Conservation (phyloP, 495 filamentous ascomycete genomes). For the Tuber calosporum region DNA sequence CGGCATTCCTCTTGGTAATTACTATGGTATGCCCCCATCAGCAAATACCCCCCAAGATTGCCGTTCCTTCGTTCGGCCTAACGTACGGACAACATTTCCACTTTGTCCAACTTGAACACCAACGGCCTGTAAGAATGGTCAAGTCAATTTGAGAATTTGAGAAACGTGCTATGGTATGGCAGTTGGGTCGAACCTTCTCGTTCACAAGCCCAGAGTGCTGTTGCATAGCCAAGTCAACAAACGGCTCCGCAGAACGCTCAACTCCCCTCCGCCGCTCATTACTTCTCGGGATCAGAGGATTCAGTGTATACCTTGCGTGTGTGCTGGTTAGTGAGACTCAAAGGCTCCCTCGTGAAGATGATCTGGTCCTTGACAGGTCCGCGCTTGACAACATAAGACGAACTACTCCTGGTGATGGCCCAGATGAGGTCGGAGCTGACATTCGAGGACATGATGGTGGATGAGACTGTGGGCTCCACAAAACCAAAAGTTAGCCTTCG, state of each 20-base stretch:
- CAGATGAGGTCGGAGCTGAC: constrained; percentile 36
- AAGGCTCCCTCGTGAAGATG: constrained; percentile 85
- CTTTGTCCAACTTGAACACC: constrained; percentile 61
- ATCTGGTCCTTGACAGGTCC: constrained; percentile 59
- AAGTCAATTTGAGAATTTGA: constrained; percentile 22
- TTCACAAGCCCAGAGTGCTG: constrained; percentile 86
- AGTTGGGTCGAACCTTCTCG: constrained; percentile 64
- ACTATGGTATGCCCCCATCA: constrained; percentile 41
- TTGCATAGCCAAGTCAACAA: constrained; percentile 41
- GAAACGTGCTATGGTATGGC: background rate
- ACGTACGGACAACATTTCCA: constrained; percentile 56
- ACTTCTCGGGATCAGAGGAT: constrained; percentile 14
- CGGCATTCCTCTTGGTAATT: constrained; percentile 73
- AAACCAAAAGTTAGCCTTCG: constrained; percentile 5
- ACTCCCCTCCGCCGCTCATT: background rate
- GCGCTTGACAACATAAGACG: constrained; percentile 74
- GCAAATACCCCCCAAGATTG: background rate
- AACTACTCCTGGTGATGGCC: constrained; percentile 37
- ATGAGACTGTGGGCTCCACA: background rate
- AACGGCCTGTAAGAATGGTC: constrained; percentile 56
- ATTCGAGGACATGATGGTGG: constrained; percentile 28
- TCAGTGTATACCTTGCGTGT: constrained; percentile 65
- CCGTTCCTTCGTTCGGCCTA: background rate
- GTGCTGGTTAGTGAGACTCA: constrained; percentile 86
- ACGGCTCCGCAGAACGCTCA: background rate